A percentile compares a stretch with the other conserved stretches of the same genome.
Conservation (phyloP, 1,284 basidiomycete genomes). For the Moniliophthora roreri region DNA sequence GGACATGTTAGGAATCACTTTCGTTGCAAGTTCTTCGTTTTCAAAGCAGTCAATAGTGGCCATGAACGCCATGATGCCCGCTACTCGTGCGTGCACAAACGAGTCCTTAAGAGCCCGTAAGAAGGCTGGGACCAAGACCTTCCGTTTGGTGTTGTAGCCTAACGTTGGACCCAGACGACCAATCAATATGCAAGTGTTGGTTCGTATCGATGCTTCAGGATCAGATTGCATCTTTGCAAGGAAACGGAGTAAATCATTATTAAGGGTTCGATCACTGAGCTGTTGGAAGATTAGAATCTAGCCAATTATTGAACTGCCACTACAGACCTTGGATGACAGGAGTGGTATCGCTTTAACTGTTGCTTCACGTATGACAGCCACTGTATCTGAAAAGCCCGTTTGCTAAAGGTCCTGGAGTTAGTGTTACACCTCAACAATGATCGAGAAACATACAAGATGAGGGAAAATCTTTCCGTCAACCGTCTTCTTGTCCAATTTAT, state of each 20-base stretch:
- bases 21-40: slow-evolving; percentile 83
- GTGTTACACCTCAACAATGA: not conserved
- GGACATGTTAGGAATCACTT: slow-evolving; percentile 85
- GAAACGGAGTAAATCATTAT: slow-evolving; percentile 93
- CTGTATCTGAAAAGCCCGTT: slow-evolving; percentile 95
- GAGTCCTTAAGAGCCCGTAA: slow-evolving; percentile 87
- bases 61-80: slow-evolving; percentile 95
- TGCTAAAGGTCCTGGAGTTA: slow-evolving; percentile 46
- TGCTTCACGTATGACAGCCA: slow-evolving; percentile 91
- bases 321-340: slow-evolving; percentile 77
- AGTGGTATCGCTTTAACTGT: slow-evolving; percentile 89
- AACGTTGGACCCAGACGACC: slow-evolving; percentile 88
- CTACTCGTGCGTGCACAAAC: slow-evolving; percentile 93
- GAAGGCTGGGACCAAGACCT: slow-evolving; percentile 96
- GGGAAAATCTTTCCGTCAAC: slow-evolving; percentile 94
- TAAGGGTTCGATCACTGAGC: slow-evolving; percentile 90
- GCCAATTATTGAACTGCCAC: not conserved
- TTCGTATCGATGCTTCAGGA: slow-evolving; percentile 91
- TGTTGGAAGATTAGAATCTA: slow-evolving; percentile 28
- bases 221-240: slow-evolving; percentile 94
- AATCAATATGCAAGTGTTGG: slow-evolving; percentile 96
- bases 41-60: slow-evolving; percentile 93
- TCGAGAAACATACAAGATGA: slow-evolving; percentile 62
- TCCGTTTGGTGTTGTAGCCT: slow-evolving; percentile 87
- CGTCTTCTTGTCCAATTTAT: slow-evolving; percentile 83